Evolutionary conservation across 441 rosid species (phyloP).

Genomic region (Aquilaria agallochum): DNA sequence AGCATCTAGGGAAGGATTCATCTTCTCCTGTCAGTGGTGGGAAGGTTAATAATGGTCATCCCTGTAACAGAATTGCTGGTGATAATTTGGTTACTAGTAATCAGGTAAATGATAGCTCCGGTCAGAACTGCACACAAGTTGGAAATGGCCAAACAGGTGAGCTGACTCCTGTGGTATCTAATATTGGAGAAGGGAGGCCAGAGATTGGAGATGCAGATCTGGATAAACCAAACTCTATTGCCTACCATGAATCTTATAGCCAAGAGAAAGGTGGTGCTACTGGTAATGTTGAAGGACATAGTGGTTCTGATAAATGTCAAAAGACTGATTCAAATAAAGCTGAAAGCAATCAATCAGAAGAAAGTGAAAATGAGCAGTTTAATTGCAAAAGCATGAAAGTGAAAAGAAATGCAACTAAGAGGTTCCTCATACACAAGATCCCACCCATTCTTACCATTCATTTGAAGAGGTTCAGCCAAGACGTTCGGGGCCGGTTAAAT

Average conservation of each 20-base stretch:
- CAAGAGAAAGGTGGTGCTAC: slow-evolving; percentile 31
- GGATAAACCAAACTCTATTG: slow-evolving; percentile 26
- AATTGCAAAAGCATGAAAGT: slow-evolving; percentile 42
- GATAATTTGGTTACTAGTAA: slow-evolving; percentile 24
- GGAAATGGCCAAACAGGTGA: slow-evolving; percentile 22
- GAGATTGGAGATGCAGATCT: slow-evolving; percentile 16
- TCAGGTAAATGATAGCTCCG: slow-evolving; percentile 16
- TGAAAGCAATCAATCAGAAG: slow-evolving; percentile 36
- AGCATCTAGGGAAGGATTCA: slow-evolving; percentile 14
- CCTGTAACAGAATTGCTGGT: slow-evolving; percentile 10
- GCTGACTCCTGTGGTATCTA: slow-evolving; percentile 17
- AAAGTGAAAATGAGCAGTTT: slow-evolving; percentile 35
- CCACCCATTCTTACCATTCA: slow-evolving; percentile 86
- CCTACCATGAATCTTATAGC: slow-evolving; percentile 17
- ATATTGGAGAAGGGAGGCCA: slow-evolving; percentile 16
- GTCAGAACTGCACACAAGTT: slow-evolving; percentile 20
- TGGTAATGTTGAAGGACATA: slow-evolving; percentile 26
- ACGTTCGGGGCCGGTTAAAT: slow-evolving; percentile 81
- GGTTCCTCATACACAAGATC: slow-evolving; percentile 66
- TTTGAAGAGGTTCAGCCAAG: slow-evolving; percentile 93
- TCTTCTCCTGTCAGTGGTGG: slow-evolving; percentile 19
- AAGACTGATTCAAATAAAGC: slow-evolving; percentile 24
- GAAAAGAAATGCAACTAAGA: slow-evolving; percentile 89
- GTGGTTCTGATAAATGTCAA: slow-evolving; percentile 25
- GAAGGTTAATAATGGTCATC: slow-evolving; percentile 22